Base-by-base conservation (phyloP, 306 rosid genomes). In the Amphicarpaea edgeworthii region DNA sequence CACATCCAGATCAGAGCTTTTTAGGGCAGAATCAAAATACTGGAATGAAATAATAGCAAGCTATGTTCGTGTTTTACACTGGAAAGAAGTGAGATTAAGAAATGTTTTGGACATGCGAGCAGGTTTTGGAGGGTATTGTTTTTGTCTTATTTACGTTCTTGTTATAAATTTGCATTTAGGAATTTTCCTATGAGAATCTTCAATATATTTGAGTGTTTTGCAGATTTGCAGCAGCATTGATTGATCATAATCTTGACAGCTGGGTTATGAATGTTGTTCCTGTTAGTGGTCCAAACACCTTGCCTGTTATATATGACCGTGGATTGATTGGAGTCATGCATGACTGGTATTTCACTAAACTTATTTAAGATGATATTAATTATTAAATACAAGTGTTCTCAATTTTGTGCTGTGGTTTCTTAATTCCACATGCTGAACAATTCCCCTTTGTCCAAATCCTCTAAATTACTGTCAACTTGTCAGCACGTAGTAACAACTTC, bases 181-280 rank as follows among this genome's bases (percentile, higher is more conserved):
- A 59, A 23, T 76, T 34, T 76, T 63, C 47, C 46, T 37, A 45
- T 65, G 30, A 17, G 30, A 71, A 77, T 68, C 11, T 69, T 81
- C 72, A 30, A 73, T 57, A 37, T 74, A 58, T 83, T 51, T 76
- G 74, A 0, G 20, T 75, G 63, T 70, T 85, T 82, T 82, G 20
- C 96, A 95, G 98, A 77, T 95, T 95, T 84, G 98, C 96, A 4
- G 92, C 90, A 32, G 96, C 98, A 32, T 69, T 95, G 80, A 84
- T 82, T 57, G 79, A 80, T 60, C 88, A 84, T 15, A 86, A 83
- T 11, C 46, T 95, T 59, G 88, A 92, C 77, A 67, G 86, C 26
- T 95, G 98, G 98, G 97, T 95, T 78, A 84, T 95, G 96, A 95
- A 95, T 66, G 96, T 95, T 32, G 97, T 95, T 79, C 98, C 98